Evolutionary conservation across 768 basidiomycete genomes (phyloP).

Genomic region (Hebeloma cylindrosporum): DNA sequence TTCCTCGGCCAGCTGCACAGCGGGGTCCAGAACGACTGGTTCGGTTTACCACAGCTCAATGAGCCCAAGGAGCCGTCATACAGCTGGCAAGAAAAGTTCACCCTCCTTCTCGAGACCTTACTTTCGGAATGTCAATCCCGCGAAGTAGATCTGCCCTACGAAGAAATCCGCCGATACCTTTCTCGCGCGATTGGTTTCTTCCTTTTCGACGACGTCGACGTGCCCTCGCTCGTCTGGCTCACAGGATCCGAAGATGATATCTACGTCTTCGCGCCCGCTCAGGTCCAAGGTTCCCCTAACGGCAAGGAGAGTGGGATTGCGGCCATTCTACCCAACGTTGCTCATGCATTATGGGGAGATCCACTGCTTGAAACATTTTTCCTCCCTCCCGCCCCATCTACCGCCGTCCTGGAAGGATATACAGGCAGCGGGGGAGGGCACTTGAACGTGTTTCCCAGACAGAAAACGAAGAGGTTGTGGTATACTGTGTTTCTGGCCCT

Average conservation of each 20-base stretch:
- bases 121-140: conserved; percentile 38
- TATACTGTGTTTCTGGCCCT: conserved; percentile 68
- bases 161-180: conserved; percentile 48
- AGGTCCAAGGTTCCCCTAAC: no score
- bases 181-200: conserved; percentile 73
- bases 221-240: conserved; percentile 66
- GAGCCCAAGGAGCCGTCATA: conserved; percentile 45
- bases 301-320: conserved; percentile 38
- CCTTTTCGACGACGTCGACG: conserved; percentile 76
- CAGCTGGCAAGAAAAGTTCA: conserved; percentile 79
- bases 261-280: conserved; percentile 42
- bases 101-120: conserved; percentile 53
- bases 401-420: conserved; percentile 64
- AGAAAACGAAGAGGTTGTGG: conserved; percentile 77
- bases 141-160: conserved; percentile 36
- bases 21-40: conserved; percentile 75
- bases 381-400: conserved; percentile 44
- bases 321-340: conserved; percentile 49
- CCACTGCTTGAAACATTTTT: conserved; percentile 72
- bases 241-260: conserved; percentile 60
- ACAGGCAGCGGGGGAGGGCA: conserved; percentile 44
- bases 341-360: conserved; percentile 73
- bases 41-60: conserved; percentile 46
- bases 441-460: conserved; percentile 58
- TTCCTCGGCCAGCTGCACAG: conserved; percentile 64